Conservation (phyloP, 805 yeast genomes). For the Candida maris region DNA sequence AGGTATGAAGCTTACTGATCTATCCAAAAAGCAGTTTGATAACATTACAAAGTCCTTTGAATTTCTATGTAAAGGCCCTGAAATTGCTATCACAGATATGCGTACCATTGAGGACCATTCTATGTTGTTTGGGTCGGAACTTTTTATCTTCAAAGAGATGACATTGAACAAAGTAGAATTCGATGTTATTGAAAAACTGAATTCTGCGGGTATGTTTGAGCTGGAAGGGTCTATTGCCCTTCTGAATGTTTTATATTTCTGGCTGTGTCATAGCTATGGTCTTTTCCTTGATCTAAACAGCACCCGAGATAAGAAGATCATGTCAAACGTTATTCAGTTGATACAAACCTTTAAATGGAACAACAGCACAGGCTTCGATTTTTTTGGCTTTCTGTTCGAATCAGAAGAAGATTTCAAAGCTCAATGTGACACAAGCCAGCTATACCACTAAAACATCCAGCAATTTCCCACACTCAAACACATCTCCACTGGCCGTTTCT, state of each 20-base stretch:
- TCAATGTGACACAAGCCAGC: background rate
- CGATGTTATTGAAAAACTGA: constrained; percentile 12
- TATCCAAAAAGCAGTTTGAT: constrained; percentile 20
- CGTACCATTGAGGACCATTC: constrained; percentile 8
- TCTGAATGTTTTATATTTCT: constrained; percentile 23
- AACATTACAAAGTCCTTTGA: constrained; percentile 22
- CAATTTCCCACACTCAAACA: constrained; percentile 64
- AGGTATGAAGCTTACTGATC: constrained; percentile 37
- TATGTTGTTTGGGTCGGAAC: constrained; percentile 12
- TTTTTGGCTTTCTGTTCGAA: constrained; percentile 29
- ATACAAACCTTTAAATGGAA: constrained; percentile 24
- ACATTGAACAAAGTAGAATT: constrained; percentile 13
- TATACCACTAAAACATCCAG: constrained; percentile 61
- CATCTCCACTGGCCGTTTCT: constrained; percentile 62
- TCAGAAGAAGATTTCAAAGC: constrained; percentile 26
- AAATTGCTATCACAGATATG: constrained; percentile 6
- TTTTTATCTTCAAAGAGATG: constrained; percentile 14
- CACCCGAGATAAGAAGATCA: constrained; percentile 5
- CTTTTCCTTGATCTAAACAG: constrained; percentile 3
- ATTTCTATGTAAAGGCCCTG: constrained; percentile 15
- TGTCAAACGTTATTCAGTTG: constrained; percentile 18
- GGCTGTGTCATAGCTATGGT: constrained; percentile 16
- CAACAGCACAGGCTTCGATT: constrained; percentile 17
- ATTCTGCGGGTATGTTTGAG: constrained; percentile 19
- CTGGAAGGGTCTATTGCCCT: constrained; percentile 21